phyloP scores from a whole-genome alignment of 1,139 yeast species.

The Taphrina communis region DNA sequence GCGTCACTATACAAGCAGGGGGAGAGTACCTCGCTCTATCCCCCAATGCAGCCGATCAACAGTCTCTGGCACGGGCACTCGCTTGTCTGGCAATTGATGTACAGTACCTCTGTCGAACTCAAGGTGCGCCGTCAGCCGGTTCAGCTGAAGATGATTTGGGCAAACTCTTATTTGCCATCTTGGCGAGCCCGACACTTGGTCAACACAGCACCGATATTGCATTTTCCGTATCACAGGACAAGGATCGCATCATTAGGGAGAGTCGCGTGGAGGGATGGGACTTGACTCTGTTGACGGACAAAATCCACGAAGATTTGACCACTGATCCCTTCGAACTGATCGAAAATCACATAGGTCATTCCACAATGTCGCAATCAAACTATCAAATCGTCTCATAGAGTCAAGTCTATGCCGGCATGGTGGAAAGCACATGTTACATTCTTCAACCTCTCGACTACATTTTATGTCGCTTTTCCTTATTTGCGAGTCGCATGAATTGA shows the following conservation, averaged over 20 bases:
- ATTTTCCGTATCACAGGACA: constrained; percentile 3
- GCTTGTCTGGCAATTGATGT: constrained; percentile 14
- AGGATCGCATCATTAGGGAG: constrained; percentile 10
- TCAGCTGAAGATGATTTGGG: constrained; percentile 18
- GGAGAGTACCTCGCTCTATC: background rate
- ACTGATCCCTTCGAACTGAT: constrained; percentile 26
- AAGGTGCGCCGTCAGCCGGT: background rate
- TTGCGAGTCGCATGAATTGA: constrained; percentile 28
- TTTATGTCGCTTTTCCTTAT: constrained; percentile 38
- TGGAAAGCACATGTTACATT: too few species aligned
- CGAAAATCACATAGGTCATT: constrained; percentile 5
- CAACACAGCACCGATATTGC: constrained; percentile 16
- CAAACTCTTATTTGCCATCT: constrained; percentile 4
- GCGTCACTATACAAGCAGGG: background rate
- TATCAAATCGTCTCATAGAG: background rate
- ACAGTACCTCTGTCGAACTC: constrained; percentile 9
- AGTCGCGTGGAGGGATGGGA: constrained; percentile 4
- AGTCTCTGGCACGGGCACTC: constrained; percentile 7
- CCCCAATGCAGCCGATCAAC: background rate
- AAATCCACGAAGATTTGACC: constrained; percentile 17
- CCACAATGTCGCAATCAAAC: constrained; percentile 7
- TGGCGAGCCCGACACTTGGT: constrained; percentile 10
- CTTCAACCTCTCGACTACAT: background rate
- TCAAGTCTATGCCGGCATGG: too few species aligned
- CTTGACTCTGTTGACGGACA: background rate